Base-by-base conservation (phyloP, 2,329 filamentous ascomycete genomes). In the Emergomyces orientalis region DNA sequence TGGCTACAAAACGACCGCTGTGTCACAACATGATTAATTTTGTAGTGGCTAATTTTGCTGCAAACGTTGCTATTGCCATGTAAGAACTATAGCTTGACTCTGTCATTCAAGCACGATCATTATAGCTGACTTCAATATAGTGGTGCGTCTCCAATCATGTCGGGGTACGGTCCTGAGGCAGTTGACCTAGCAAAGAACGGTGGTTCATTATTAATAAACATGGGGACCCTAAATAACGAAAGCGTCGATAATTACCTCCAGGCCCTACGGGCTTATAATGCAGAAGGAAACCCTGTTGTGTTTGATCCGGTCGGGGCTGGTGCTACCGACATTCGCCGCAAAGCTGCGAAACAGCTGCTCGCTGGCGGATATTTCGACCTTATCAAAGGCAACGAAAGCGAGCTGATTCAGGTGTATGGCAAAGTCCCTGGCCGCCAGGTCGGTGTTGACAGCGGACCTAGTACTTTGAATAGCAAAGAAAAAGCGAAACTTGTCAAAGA, bases 11-110 rank as follows among this genome's bases (percentile, higher is more conserved):
- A 52, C 87, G 84, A 63, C 91, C 92, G 0, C 81, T 97, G 27
- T 89, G 88, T 59, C 93, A 97, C 77, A 97, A 96, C 77, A 97
- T 97, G 90, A 97, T 94, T 61, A 97, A 97, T 73, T 82, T 92
- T 60, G 93, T 97, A 0, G 93, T 97, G 27, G 91, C 96, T 71
- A 96, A 97, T 77, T 89, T 97, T 70, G 90, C 92, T 19, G 93
- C 94, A 60, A 97, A 96, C 71, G 88, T 97, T 2, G 91, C 90
- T 47, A 82, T 97, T 19, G 85, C 88, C 41, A 82, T 95, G 77
- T 79, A 67, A 71, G 74, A 68, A 37, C 54, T 47, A 60, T 39
- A 2, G 32, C 7, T 7, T 32, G 17, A 37, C n/a, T 30, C 30
- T 39, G n/a, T 22, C 32, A 13, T 39, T 54, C 51, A 22, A 3